These are phyloP conservation scores for Aspergillus egyptiacus DNA, from an alignment of 495 filamentous ascomycete genomes.

Conservation along the genomic window DNA sequence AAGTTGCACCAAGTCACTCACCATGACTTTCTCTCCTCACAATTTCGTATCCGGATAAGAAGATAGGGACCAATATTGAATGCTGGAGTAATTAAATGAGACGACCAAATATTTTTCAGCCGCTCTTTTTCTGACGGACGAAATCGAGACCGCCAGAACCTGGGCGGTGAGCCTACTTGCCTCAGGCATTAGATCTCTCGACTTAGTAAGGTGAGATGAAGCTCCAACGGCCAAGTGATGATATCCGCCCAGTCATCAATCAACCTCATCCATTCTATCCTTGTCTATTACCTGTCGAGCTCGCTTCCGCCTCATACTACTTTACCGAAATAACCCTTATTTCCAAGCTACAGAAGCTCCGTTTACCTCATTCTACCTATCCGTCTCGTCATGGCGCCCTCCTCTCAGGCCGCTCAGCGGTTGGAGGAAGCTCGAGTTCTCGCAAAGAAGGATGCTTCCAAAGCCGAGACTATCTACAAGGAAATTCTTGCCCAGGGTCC, in stretches of 20 bases:
- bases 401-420: conserved; percentile 48
- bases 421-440: conserved; percentile 83
- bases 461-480: conserved; percentile 79
- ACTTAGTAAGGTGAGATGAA: conserved; percentile 13
- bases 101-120: neutral
- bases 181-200: conserved; percentile 1
- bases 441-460: conserved; percentile 66
- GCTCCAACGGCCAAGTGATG: conserved; percentile 18
- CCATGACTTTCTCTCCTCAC: conserved; percentile 17
- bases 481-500: conserved; percentile 80
- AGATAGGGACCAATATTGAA: neutral
- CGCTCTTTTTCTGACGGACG: conserved; percentile 18
- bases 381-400: conserved; percentile 42
- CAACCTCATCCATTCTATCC: conserved; percentile 10
- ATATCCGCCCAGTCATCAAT: conserved; percentile 10
- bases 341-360: neutral
- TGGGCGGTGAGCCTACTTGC: conserved; percentile 16
- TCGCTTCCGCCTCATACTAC: neutral
- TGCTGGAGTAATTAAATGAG: neutral
- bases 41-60: neutral
- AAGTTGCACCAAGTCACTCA: conserved; percentile 5
- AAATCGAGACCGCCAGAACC: conserved; percentile 14
- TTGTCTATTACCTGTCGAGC: neutral
- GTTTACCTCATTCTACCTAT: conserved; percentile 2
- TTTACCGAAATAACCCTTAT: neutral